Conservation (phyloP, 495 filamentous ascomycete genomes). For the Hypoxylon fuscum region DNA sequence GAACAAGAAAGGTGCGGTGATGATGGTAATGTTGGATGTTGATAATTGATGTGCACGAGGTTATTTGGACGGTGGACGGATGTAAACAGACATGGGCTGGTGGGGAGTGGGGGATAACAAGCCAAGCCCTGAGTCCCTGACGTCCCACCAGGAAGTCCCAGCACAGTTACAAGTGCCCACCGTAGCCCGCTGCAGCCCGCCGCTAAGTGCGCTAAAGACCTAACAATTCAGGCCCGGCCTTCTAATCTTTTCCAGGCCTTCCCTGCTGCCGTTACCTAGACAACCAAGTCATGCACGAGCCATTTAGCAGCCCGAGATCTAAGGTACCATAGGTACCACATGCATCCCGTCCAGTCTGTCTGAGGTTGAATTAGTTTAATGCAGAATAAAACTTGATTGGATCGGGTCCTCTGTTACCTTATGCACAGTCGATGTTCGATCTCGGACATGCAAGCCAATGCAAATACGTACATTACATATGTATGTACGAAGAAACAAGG, state of each 20-base stretch:
- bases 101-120: constrained; percentile 26
- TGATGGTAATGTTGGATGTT: constrained; percentile 6
- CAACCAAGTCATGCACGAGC: constrained; percentile 21
- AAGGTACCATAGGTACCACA: background rate
- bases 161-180: constrained; percentile 25
- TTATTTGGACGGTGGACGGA: constrained; percentile 32
- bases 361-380: too few relatives aligned
- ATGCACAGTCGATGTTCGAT: background rate
- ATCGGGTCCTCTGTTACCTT: background rate
- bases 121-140: background rate
- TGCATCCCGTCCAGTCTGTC: constrained; percentile 5
- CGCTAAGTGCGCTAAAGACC: constrained; percentile 26
- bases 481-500: background rate
- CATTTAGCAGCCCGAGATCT: constrained; percentile 11
- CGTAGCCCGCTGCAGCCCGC: too few relatives aligned
- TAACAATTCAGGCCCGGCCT: constrained; percentile 4
- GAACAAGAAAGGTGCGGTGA: constrained; percentile 7
- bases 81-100: constrained; percentile 39
- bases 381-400: constrained; percentile 1
- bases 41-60: constrained; percentile 29
- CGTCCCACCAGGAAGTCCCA: constrained; percentile 16
- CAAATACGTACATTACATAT: constrained; percentile 1
- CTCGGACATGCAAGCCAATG: background rate
- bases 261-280: constrained; percentile 14
- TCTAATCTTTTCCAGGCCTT: constrained; percentile 13